Conservation (phyloP, 805 yeast genomes). For the Wickerhamiella lipophila region DNA sequence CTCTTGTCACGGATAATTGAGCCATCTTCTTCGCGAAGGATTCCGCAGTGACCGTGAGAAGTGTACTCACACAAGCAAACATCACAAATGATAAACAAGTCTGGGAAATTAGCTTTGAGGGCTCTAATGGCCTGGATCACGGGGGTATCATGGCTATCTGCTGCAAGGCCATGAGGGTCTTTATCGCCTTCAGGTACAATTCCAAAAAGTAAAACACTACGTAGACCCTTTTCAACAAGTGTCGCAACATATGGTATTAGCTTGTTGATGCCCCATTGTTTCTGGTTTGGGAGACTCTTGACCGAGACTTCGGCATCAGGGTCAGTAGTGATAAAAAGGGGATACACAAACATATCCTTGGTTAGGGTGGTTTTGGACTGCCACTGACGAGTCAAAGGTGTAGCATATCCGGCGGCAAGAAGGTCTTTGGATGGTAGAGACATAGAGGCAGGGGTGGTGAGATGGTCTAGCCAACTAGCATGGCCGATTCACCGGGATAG, state of each 20-base stretch:
- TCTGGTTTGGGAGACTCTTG: constrained; percentile 75
- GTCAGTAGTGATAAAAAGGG: constrained; percentile 69
- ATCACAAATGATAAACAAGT: constrained; percentile 77
- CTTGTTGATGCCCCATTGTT: constrained; percentile 71
- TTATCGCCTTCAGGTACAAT: constrained; percentile 64
- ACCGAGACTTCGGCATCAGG: constrained; percentile 69
- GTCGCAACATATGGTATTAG: constrained; percentile 56
- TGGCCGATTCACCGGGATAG: too few species aligned
- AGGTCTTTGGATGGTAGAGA: constrained; percentile 34
- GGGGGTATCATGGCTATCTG: constrained; percentile 94
- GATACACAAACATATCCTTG: constrained; percentile 85
- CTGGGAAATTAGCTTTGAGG: constrained; percentile 58
- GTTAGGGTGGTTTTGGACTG: constrained; percentile 72
- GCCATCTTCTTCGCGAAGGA: constrained; percentile 69
- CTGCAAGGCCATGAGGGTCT: constrained; percentile 73
- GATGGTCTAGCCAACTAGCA: too few species aligned
- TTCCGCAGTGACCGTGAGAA: constrained; percentile 95
- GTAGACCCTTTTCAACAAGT: constrained; percentile 67
- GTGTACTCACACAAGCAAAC: constrained; percentile 96
- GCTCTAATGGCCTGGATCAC: constrained; percentile 68
- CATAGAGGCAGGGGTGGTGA: not conserved
- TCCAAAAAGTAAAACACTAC: constrained; percentile 82
- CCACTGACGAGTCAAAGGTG: constrained; percentile 82
- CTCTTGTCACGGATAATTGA: constrained; percentile 60
- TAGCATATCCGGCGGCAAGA: constrained; percentile 88